Conservation (phyloP, 495 filamentous ascomycete genomes). For the Delitschia confertaspora region DNA sequence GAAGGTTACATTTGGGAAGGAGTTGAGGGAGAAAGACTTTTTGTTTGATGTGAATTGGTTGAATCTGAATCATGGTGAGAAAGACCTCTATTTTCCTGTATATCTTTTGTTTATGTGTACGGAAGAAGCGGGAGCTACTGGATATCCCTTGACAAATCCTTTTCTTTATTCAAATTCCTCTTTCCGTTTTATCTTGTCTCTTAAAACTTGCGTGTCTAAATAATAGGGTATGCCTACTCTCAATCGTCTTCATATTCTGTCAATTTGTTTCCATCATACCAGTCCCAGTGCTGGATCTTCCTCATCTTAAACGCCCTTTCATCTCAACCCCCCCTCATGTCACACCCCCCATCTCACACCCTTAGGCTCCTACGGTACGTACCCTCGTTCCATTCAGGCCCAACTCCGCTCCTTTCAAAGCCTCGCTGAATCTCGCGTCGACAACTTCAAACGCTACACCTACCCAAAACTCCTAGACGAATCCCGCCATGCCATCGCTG, state of each 20-base stretch:
- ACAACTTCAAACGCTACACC: conserved; percentile 61
- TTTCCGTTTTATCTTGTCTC: too few species aligned
- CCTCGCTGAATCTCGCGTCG: conserved; percentile 53
- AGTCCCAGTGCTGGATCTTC: not conserved
- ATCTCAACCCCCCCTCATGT: not conserved
- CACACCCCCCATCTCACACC: conserved; percentile 13
- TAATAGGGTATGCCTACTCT: too few species aligned
- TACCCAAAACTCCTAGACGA: conserved; percentile 51
- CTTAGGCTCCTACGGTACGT: conserved; percentile 70
- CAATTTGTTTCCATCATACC: not conserved
- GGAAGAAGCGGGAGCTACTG: too few species aligned
- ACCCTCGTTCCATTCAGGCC: conserved; percentile 51
- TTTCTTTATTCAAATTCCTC: too few species aligned
- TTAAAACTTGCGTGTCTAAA: too few species aligned
- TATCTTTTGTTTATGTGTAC: too few species aligned
- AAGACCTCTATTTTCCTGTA: not conserved
- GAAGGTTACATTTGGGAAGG: conserved; percentile 42
- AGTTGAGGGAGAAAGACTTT: conserved; percentile 63
- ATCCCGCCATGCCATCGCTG: conserved; percentile 55
- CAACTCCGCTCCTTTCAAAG: conserved; percentile 51
- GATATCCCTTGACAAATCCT: too few species aligned
- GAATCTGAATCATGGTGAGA: conserved; percentile 75
- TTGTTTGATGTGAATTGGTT: conserved; percentile 56
- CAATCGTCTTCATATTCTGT: not conserved
- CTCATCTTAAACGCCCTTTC: not conserved